phyloP scores from a whole-genome alignment of 108 stramenopile genomes.

The Pseudonitzschia delicatissima region DNA sequence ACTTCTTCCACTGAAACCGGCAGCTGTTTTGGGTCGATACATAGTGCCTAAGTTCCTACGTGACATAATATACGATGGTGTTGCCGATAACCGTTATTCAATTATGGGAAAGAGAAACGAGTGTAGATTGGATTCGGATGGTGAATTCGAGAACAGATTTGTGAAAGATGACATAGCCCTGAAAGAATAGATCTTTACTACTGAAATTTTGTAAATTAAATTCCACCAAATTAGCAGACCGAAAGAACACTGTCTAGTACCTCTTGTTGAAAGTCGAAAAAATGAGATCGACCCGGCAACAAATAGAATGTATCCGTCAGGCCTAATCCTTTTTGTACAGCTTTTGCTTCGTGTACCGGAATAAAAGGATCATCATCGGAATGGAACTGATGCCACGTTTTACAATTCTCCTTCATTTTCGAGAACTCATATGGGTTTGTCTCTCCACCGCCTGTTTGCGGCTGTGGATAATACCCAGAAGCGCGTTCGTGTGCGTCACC shows the following conservation, averaged over 20 bases:
- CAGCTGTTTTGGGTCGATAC: conserved; percentile 34
- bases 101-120: conserved; percentile 55
- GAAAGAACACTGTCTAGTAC: conserved; percentile 43
- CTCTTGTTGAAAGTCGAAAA: conserved; percentile 57
- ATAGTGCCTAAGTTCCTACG: conserved; percentile 61
- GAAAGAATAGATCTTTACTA: conserved; percentile 4
- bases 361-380: conserved; percentile 76
- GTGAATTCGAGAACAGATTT: conserved; percentile 61
- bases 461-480: conserved; percentile 70
- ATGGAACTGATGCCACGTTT: conserved; percentile 66
- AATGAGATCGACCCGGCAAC: conserved; percentile 65
- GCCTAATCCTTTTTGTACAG: conserved; percentile 54
- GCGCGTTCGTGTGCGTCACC: conserved; percentile 70
- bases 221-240: conserved; percentile 18
- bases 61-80: conserved; percentile 70
- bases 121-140: conserved; percentile 63
- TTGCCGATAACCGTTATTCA: conserved; percentile 79
- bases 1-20: conserved; percentile 41
- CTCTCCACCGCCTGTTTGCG: conserved; percentile 19
- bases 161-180: conserved; percentile 45
- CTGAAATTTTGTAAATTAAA: not conserved
- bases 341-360: conserved; percentile 51
- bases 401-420: conserved; percentile 53
- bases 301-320: conserved; percentile 50
- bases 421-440: conserved; percentile 57